Conservation (phyloP, 2,329 filamentous ascomycete species). For the Massarina eburnea region DNA sequence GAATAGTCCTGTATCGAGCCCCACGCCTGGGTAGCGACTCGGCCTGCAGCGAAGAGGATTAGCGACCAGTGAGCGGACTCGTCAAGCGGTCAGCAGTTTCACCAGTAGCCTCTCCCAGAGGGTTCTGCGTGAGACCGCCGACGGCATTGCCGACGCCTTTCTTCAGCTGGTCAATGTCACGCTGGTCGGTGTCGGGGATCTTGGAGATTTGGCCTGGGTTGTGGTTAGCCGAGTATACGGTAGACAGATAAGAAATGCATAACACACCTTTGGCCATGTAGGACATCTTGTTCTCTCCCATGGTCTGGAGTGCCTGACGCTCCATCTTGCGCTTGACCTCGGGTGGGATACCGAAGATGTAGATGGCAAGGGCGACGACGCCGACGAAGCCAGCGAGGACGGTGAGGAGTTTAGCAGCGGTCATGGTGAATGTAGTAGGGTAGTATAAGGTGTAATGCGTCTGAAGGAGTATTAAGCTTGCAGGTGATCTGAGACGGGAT, state of each 20-base stretch:
- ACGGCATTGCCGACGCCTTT: constrained; percentile 38
- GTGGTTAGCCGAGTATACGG: constrained; percentile 7
- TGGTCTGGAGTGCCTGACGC: constrained; percentile 50
- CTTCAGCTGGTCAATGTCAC: constrained; percentile 42
- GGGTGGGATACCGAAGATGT: constrained; percentile 52
- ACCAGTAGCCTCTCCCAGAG: constrained; percentile 40
- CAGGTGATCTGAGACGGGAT: constrained; percentile 1
- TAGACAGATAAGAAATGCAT: not conserved
- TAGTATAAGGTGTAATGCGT: not conserved
- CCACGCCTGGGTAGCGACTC: constrained; percentile 26
- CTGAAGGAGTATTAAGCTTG: not conserved
- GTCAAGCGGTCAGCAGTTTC: constrained; percentile 40
- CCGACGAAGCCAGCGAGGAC: constrained; percentile 39
- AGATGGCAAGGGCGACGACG: constrained; percentile 43
- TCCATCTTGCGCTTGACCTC: constrained; percentile 51
- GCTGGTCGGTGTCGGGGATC: constrained; percentile 41
- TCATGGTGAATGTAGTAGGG: constrained; percentile 20
- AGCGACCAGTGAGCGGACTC: constrained; percentile 42
- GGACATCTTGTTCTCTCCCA: constrained; percentile 55
- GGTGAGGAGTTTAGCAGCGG: constrained; percentile 32
- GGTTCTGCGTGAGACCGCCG: constrained; percentile 39
- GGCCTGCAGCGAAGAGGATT: constrained; percentile 25
- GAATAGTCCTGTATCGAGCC: constrained; percentile 21
- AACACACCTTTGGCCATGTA: constrained; percentile 43
- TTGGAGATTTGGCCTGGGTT: constrained; percentile 42